phyloP scores from a whole-genome alignment of 2,329 filamentous ascomycete species.

The Fusarium sarcochroum region DNA sequence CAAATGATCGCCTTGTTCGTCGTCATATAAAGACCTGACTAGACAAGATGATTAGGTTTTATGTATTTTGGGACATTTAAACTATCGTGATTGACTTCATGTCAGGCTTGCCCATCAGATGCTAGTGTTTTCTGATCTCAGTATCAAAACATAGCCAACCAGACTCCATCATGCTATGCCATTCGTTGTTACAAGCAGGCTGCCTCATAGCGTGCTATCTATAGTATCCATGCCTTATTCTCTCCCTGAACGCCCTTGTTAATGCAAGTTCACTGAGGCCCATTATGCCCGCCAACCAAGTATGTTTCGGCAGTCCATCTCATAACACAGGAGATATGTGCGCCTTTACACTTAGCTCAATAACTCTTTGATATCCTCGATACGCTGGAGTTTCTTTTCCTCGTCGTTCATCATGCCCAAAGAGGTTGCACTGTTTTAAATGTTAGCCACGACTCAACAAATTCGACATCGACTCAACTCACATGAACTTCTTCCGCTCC shows the following conservation, averaged over 20 bases:
- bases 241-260: slow-evolving; percentile 32
- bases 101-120: slow-evolving; percentile 44
- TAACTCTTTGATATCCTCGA: slow-evolving; percentile 94
- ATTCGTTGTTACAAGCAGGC: slow-evolving; percentile 20
- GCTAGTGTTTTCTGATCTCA: slow-evolving; percentile 32
- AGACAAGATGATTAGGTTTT: slow-evolving; percentile 26
- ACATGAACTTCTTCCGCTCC: slow-evolving; percentile 96
- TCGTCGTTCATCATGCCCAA: slow-evolving; percentile 96
- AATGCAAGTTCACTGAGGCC: slow-evolving; percentile 13
- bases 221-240: slow-evolving; percentile 22
- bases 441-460: slow-evolving; percentile 28
- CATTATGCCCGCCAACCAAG: slow-evolving; percentile 1
- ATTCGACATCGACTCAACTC: slow-evolving; percentile 59
- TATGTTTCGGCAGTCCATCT: slow-evolving; percentile 6
- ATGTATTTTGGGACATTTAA: slow-evolving; percentile 9
- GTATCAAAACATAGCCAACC: slow-evolving; percentile 16
- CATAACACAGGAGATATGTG: neutral
- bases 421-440: slow-evolving; percentile 79
- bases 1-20: slow-evolving; percentile 32
- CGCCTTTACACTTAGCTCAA: slow-evolving; percentile 68
- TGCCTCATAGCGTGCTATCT: slow-evolving; percentile 20
- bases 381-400: slow-evolving; percentile 88
- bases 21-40: slow-evolving; percentile 26
- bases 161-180: slow-evolving; percentile 20
- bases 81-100: slow-evolving; percentile 35